Base-by-base conservation (phyloP, 2,329 filamentous ascomycete genomes). In the Magnaporthales sp. region DNA sequence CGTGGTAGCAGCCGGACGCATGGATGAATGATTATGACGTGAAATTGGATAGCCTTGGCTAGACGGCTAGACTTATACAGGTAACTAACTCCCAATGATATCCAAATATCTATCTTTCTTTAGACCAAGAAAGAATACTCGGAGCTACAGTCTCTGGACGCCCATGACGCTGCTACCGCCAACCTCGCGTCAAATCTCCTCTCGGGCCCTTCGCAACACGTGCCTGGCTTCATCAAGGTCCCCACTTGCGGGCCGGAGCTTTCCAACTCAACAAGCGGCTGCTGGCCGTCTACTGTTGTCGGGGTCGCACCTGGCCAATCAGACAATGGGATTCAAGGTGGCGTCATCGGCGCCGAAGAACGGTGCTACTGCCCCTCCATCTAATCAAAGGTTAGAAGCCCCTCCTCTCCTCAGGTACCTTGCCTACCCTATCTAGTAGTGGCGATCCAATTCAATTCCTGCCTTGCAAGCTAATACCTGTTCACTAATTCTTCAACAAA, bases 361-460 rank as follows among this genome's bases (percentile, higher is more conserved):
- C 62, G 32, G 32, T n/a, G 24, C 70, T 62, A 63, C 67, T 66
- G 68, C 68, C 69, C 66, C 64, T 65, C 62, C 67, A 68, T 72
- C 71, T 72, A 74, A 73, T 70, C 72, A 66, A 71, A 67, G 51
- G 63, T 64, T 64, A 22, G 22, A 15, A 31, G 38, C 63, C 63
- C 51, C 63, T 54, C 24, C 32, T 64, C 10, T 22, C 63, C 1
- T 63, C 27, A 15, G 62, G 30, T 24, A 32, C 62, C 26, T 15
- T 22, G n/a, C n/a, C 15, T 8, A 63, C 31, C 62, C 62, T 46
- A 24, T 24, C 31, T 10, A 58, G 22, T 58, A 27, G 27, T 13
- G 56, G 13, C 13, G 22, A 26, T 60, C 10, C 15, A 60, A 60
- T 26, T 27, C 13, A 60, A 19, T 27, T 60, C 26, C 24, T 27